Evolutionary conservation across 106 monocot species (phyloP).

Genomic region (Hemerocallis citrina): DNA sequence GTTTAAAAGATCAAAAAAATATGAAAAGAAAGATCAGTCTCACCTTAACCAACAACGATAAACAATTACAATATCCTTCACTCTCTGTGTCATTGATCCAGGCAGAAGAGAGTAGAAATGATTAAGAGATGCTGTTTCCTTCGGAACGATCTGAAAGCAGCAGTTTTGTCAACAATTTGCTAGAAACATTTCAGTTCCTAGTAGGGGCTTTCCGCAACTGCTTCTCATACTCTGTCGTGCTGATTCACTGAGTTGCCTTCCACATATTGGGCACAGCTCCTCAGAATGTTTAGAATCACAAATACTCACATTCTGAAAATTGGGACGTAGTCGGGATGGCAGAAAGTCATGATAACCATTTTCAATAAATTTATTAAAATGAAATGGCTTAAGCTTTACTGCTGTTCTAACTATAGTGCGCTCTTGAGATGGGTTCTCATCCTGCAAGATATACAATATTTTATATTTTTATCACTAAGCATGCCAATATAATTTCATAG

Average conservation of each 20-base stretch:
- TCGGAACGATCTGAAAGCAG: constrained; percentile 65
- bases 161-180: constrained; percentile 69
- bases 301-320: constrained; percentile 28
- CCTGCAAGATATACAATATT: constrained; percentile 38
- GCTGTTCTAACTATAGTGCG: constrained; percentile 83
- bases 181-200: constrained; percentile 30
- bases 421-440: constrained; percentile 84
- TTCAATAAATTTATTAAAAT: constrained; percentile 51
- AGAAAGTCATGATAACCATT: constrained; percentile 45
- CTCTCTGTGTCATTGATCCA: constrained; percentile 27
- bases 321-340: constrained; percentile 60
- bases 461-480: not conserved
- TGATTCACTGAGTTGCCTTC: constrained; percentile 51
- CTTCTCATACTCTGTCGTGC: constrained; percentile 32
- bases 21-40: no score
- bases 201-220: constrained; percentile 5
- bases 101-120: constrained; percentile 59
- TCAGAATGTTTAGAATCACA: constrained; percentile 30
- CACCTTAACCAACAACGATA: constrained; percentile 38
- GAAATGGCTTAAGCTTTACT: constrained; percentile 71
- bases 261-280: constrained; percentile 63
- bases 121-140: constrained; percentile 19
- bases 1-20: not conserved
- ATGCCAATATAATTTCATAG: not conserved
- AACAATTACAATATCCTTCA: constrained; percentile 1